These are phyloP conservation scores for Excoecaria cochinchinensis DNA, from an alignment of 345 rosid genomes.

Conservation along the genomic window DNA sequence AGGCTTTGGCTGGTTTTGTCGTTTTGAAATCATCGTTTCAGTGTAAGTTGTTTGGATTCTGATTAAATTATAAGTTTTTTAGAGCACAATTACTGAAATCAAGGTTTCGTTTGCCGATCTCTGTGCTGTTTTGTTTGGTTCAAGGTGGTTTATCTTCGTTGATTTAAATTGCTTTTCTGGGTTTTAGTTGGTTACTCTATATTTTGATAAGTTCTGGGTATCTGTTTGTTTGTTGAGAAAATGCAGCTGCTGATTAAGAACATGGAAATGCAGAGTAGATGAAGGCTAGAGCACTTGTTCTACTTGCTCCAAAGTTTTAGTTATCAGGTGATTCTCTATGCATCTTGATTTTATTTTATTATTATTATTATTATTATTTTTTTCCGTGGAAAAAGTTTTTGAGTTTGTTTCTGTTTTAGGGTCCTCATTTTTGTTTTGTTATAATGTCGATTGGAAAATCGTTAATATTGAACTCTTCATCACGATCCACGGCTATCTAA, in stretches of 20 bases:
- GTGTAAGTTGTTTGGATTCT: constrained; percentile 28
- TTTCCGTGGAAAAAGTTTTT: neutral
- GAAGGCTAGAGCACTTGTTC: neutral
- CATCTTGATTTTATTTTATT: too few species aligned
- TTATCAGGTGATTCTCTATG: neutral
- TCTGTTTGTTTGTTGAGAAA: constrained; percentile 8
- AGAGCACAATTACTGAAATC: neutral
- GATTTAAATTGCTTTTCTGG: neutral
- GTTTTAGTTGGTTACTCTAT: constrained; percentile 4
- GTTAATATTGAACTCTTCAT: too few species aligned
- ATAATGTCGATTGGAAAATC: too few species aligned
- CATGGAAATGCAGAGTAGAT: neutral
- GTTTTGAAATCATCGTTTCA: neutral
- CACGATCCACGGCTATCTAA: too few species aligned
- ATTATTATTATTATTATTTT: too few species aligned
- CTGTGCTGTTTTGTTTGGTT: neutral
- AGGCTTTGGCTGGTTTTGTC: constrained; percentile 5
- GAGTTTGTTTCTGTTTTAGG: neutral
- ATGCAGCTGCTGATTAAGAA: neutral
- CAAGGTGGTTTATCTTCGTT: neutral
- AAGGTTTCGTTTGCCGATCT: neutral
- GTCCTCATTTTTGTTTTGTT: neutral
- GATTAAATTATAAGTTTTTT: neutral
- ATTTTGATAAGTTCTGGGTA: neutral
- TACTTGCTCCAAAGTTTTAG: neutral